phyloP scores from a whole-genome alignment of 1,284 basidiomycete genomes.

The Gastroboletus turbinatus region DNA sequence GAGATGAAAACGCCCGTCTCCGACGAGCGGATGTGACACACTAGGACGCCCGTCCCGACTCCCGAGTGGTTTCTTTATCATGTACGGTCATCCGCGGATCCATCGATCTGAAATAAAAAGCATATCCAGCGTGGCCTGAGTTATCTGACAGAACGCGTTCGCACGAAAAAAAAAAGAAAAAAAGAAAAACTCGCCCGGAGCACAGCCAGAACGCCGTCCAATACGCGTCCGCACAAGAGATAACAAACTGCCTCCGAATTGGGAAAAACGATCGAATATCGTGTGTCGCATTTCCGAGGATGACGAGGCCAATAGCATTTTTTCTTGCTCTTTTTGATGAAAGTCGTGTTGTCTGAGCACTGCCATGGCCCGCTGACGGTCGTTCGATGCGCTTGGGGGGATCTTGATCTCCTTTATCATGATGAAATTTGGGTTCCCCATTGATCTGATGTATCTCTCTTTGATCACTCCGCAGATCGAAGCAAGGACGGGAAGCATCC shows the following conservation, averaged over 20 bases:
- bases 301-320: slow-evolving; percentile 1
- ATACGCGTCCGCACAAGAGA: not conserved
- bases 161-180: slow-evolving; percentile 1
- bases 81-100: not conserved
- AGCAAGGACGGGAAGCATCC: slow-evolving; percentile 10
- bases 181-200: not conserved
- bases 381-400: not conserved
- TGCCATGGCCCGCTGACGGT: not conserved
- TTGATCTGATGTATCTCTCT: slow-evolving; percentile 18
- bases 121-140: not conserved
- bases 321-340: not conserved
- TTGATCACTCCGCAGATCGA: slow-evolving; percentile 31
- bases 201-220: not conserved
- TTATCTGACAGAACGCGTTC: not conserved
- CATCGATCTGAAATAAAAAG: not conserved
- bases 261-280: slow-evolving; percentile 10
- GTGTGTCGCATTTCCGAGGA: slow-evolving; percentile 29
- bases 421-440: slow-evolving; percentile 2
- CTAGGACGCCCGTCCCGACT: not conserved
- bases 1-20: slow-evolving; percentile 12
- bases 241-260: slow-evolving; percentile 1
- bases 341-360: not conserved
- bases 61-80: not conserved
- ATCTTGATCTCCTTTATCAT: slow-evolving; percentile 9
- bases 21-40: slow-evolving; percentile 3